Evolutionary conservation across 2,329 filamentous ascomycete species (phyloP).

Genomic region (Xenosphaeropsis pyriputrescens): DNA sequence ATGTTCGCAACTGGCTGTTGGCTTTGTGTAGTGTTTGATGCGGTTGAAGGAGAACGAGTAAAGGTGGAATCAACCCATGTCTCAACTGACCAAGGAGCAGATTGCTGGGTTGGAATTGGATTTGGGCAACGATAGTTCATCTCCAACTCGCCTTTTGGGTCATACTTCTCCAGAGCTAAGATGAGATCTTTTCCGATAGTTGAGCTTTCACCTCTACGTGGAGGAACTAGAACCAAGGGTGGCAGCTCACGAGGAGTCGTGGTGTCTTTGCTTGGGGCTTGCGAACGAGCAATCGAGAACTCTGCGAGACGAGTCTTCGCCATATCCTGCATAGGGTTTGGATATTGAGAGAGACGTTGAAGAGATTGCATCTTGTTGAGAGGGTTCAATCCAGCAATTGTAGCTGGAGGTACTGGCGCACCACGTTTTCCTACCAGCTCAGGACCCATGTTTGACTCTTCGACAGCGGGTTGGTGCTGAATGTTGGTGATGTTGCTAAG

Average conservation of each 20-base stretch:
- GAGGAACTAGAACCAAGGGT: too few species aligned
- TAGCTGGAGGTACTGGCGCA: neutral
- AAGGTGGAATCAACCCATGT: neutral
- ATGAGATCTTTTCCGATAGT: neutral
- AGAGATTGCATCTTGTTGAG: constrained; percentile 17
- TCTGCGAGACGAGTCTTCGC: constrained; percentile 12
- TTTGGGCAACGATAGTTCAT: constrained; percentile 9
- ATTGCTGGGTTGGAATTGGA: constrained; percentile 6
- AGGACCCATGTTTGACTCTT: too few species aligned
- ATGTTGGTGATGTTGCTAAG: too few species aligned
- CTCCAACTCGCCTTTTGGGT: neutral
- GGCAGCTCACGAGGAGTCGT: neutral
- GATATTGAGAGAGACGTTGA: constrained; percentile 15
- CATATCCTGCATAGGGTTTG: constrained; percentile 12
- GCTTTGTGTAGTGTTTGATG: constrained; percentile 2
- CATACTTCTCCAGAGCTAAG: neutral
- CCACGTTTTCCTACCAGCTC: too few species aligned
- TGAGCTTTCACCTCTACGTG: too few species aligned
- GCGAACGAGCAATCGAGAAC: constrained; percentile 8
- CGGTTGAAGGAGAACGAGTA: neutral
- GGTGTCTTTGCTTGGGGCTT: neutral
- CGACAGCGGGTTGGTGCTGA: too few species aligned
- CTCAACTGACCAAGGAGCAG: neutral
- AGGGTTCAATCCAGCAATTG: constrained; percentile 7
- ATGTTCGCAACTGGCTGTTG: neutral